Base-by-base conservation (phyloP, 495 filamentous ascomycete genomes). In the Xanthoparmelia taractica region DNA sequence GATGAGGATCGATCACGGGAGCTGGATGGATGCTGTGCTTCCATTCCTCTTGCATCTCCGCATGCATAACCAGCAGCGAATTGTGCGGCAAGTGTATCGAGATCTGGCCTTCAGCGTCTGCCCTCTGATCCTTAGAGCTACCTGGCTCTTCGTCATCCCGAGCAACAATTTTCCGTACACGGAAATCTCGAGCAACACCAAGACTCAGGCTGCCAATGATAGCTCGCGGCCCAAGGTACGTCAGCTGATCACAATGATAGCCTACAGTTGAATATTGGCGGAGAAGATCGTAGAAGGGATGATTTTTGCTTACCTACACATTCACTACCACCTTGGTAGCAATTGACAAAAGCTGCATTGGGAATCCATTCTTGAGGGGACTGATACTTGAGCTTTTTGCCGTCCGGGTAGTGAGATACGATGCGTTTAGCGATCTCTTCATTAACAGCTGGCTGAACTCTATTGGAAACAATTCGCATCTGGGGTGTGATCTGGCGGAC, bases 1-100 rank as follows among this genome's bases (percentile, higher is more conserved):
- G 89, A 73, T 98, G 94, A 17, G 87, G 88, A 61, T 88, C 87
- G 55, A 96, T 86, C 4, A 85, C 80, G 60, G 80, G 80, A 0
- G 89, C 85, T 0, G 92, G 87, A 0, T 82, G 75, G 54, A 98
- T 88, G 63, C 82, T 74, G 64, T 88, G 79, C 65, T 81, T 82
- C 77, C 80, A 84, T 70, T 79, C 75, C 50, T 82, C 79, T 60
- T 82, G 79, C 77, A 80, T 92, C 63, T 94, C 91, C 1, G 92
- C 90, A 70, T 96, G 91, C 94, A 98, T 98, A 7, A 97, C 76
- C 0, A 98, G 76, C 2, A 98, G 80, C 0, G 89, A 92, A 71
- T 97, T 97, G 74, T 98, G 94, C 2, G 92, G 92, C 0, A 97
- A 84, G 70, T 94, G 90, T 60, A 98, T 90, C 6, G 90, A 82